A percentile compares a stretch with the other conserved stretches of the same genome.
Conservation (phyloP, 2,329 filamentous ascomycete genomes). For the Ampelomyces quisqualis region DNA sequence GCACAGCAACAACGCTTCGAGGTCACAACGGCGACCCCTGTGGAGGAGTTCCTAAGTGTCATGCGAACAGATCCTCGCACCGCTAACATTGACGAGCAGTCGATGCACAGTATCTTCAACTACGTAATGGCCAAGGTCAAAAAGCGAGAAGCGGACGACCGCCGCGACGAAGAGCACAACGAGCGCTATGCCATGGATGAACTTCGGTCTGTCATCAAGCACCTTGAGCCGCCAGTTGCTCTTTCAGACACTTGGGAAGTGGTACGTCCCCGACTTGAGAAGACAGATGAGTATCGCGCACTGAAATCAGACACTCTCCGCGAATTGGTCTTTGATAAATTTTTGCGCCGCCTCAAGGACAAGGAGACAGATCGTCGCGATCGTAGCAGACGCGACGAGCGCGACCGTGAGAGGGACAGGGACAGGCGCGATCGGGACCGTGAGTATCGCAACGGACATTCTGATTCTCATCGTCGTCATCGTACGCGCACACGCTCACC, state of each 20-base stretch:
- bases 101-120: slow-evolving; percentile 78
- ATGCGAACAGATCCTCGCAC: slow-evolving; percentile 86
- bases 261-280: slow-evolving; percentile 75
- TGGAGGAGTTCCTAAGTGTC: slow-evolving; percentile 82
- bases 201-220: slow-evolving; percentile 83
- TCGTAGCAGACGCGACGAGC: slow-evolving; percentile 42
- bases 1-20: slow-evolving; percentile 84
- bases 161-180: slow-evolving; percentile 75
- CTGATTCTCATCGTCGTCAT: slow-evolving; percentile 44
- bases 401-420: slow-evolving; percentile 44
- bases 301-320: slow-evolving; percentile 81
- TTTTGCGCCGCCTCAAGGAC: slow-evolving; percentile 85
- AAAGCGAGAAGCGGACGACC: slow-evolving; percentile 81
- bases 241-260: slow-evolving; percentile 84
- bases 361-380: slow-evolving; percentile 69
- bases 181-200: slow-evolving; percentile 83
- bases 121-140: slow-evolving; percentile 84
- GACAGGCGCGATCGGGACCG: slow-evolving; percentile 45
- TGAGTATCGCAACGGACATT: slow-evolving; percentile 45
- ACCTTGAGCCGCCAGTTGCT: slow-evolving; percentile 79
- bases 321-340: slow-evolving; percentile 84
- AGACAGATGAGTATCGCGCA: slow-evolving; percentile 79
- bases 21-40: slow-evolving; percentile 78
- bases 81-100: slow-evolving; percentile 79
- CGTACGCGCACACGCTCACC: slow-evolving; percentile 77